Base-by-base conservation (phyloP, 2,329 filamentous ascomycete species). In the Cercospora sojina region DNA sequence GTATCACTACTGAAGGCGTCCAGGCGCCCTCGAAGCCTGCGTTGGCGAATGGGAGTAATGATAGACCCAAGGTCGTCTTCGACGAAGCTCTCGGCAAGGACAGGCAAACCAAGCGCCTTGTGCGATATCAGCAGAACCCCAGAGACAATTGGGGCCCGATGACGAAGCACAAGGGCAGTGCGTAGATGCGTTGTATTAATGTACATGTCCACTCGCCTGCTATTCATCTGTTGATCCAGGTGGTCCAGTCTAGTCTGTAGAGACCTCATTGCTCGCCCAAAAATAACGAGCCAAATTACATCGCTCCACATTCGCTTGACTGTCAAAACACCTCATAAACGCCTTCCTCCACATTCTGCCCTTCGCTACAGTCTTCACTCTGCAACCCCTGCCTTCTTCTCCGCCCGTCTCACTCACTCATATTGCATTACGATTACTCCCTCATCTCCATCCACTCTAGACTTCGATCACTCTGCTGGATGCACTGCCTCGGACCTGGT, bases 71-170 rank as follows among this genome's bases (percentile, higher is more conserved):
- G 47, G 86, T 93, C 65, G 86, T 89, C 0, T 98, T 99, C 77
- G 89, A 98, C 76, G 91, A 95, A 71, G 77, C 83, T 63, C 83
- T 97, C 12, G 94, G 93, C 0, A 89, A 84, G 72, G 89, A 92
- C 67, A 85, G 83, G 69, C 85, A 86, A 62, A 84, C 62, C 62
- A 89, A 87, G 76, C 90, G 89, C 70, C 83, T 96, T 55, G 88
- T 96, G 62, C 85, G 94, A 69, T 99, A 97, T 79, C 95, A 97
- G 81, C 81, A 89, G 67, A 98, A 98, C 76, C 95, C 95, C 55
- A 84, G 90, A 67, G 89, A 92, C 75, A 95, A 98, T 77, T 99
- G 95, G 95, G 95, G 95, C 0, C 95, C 95, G 1, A 88, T 96
- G 87, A 77, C 78, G 35, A 78, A 81, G 65, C 83, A 83, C 18